Evolutionary conservation across 169 alveolate genomes (phyloP), one percentile per base, ranked within the genome.

Genomic region (Plasmodium falciparum): DNA sequence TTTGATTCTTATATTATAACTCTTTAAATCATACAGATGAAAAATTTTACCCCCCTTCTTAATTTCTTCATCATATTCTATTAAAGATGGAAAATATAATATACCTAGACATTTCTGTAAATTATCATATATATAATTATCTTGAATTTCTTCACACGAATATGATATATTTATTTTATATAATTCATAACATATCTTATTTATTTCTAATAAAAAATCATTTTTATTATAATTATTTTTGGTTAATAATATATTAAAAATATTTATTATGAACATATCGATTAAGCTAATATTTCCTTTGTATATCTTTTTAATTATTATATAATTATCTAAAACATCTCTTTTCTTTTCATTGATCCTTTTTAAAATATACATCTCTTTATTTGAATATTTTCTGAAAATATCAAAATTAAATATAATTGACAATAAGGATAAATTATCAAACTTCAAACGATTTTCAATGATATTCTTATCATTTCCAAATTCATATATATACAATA

Each of bases 211-310:
- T 24, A 52, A 43, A 39, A 78, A 29, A 78, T 17, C 12, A 3
- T 78, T 76, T 17, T 13, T 50, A 49, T 59, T 43, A 66, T 70
- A 5, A 29, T 78, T 54, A 17, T 66, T 49, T 39, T 39, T 39
- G 5, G 47, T 56, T 45, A 78, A 78, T 50, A 78, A 65, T 58
- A 78, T 20, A 66, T 78, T 78, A 62, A 78, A 78, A 17, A 78
- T 15, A 43, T 78, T 78, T 26, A 78, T 26, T n/a, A 78, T 43
- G 17, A 78, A 78, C 61, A 78, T 47, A 66, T 78, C 89, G 3
- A 78, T 67, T n/a, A 78, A 17, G 0, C 78, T 78, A 15, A 78
- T 59, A 78, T 33, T 66, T 63, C 78, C 89, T 78, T 54, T 63
- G 39, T 65, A 66, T 78, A 15, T 66, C 22, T 78, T 78, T 65